Percentiles rank a stretch among this genome's conserved stretches.
Evolutionary conservation across 2,329 filamentous ascomycete species (phyloP).

Genomic region (Alternaria burnsii): DNA sequence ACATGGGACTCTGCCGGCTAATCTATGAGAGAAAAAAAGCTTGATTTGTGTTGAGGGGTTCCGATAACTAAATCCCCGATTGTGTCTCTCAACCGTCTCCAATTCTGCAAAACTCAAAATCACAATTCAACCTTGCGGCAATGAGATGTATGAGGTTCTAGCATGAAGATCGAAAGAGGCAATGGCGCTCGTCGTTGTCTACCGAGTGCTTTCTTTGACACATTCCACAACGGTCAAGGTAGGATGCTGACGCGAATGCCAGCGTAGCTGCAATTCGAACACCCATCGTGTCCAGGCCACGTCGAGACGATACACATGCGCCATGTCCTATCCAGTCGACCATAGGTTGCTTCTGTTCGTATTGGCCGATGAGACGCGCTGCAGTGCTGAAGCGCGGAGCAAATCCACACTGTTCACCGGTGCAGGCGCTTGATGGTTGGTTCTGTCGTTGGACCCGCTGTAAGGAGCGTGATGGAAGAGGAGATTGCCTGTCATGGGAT

Average conservation of each 20-base stretch:
- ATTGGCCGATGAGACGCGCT: neutral
- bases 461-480: neutral
- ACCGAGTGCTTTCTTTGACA: too few species aligned
- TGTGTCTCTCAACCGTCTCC: too few species aligned
- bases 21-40: neutral
- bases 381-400: neutral
- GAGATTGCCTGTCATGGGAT: neutral
- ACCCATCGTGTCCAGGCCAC: neutral
- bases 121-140: too few species aligned
- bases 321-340: neutral
- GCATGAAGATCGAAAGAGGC: too few species aligned
- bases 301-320: neutral
- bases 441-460: neutral
- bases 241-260: neutral
- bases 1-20: neutral
- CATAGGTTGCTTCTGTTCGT: neutral
- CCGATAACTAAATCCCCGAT: neutral
- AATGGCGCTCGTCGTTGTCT: neutral
- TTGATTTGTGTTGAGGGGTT: neutral
- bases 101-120: too few species aligned
- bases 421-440: neutral
- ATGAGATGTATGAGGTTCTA: too few species aligned
- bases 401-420: neutral
- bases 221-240: neutral
- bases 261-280: neutral